phyloP scores from a whole-genome alignment of 2,329 filamentous ascomycete genomes.

The Cyclaneusma minus region DNA sequence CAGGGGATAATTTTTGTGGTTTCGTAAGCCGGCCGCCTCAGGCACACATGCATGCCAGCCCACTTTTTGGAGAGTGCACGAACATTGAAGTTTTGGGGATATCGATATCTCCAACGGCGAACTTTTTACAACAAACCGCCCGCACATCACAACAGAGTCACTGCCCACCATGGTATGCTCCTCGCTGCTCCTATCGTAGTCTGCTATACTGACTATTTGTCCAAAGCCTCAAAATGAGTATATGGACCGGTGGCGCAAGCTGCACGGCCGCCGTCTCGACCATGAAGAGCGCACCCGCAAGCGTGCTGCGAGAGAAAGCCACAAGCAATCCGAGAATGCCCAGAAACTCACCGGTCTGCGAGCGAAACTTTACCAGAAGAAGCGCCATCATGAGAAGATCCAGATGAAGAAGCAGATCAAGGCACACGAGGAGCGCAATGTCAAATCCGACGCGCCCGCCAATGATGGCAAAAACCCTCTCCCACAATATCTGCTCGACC shows the following conservation, averaged over 20 bases:
- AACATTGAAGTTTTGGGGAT: too few species aligned
- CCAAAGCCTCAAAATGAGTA: constrained; percentile 68
- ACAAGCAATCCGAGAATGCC: constrained; percentile 77
- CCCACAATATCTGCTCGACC: constrained; percentile 86
- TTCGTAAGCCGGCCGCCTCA: too few species aligned
- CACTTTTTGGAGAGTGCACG: too few species aligned
- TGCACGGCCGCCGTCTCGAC: constrained; percentile 42
- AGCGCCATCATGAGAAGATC: constrained; percentile 93
- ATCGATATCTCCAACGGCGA: constrained; percentile 5
- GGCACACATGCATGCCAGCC: too few species aligned
- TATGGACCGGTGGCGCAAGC: constrained; percentile 65
- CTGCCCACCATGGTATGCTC: constrained; percentile 1
- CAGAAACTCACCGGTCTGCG: constrained; percentile 85
- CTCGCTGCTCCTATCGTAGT: too few species aligned
- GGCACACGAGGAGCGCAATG: constrained; percentile 87
- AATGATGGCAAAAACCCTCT: constrained; percentile 71
- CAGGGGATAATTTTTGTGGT: too few species aligned
- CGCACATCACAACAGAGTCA: constrained; percentile 1
- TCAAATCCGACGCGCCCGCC: constrained; percentile 68
- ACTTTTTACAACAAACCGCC: constrained; percentile 8
- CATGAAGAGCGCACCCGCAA: constrained; percentile 85
- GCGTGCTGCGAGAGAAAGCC: constrained; percentile 71
- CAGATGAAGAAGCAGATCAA: constrained; percentile 93
- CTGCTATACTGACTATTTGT: constrained; percentile 8
- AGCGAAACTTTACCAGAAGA: constrained; percentile 87